Percentiles rank a stretch among this genome's conserved stretches.
Conservation (phyloP, 2,329 filamentous ascomycete species). For the Xylariaceae sp. region DNA sequence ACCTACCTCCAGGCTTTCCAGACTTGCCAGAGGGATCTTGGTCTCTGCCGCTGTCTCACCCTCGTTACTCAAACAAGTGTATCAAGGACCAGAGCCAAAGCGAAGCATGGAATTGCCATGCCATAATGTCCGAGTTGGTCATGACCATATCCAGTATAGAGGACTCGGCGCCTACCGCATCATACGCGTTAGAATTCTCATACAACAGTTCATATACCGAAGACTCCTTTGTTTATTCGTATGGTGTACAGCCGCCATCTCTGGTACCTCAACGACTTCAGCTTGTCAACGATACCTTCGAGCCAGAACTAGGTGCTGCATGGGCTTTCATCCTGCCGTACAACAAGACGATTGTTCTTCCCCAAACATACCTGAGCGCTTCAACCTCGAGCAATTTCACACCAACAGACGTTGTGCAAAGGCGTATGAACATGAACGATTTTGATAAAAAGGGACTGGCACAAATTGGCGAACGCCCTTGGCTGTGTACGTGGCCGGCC, state of each 20-base stretch:
- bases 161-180: slow-evolving; percentile 27
- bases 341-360: slow-evolving; percentile 53
- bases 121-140: slow-evolving; percentile 42
- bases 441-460: slow-evolving; percentile 38
- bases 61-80: slow-evolving; percentile 49
- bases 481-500: slow-evolving; percentile 55
- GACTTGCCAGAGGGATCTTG: slow-evolving; percentile 52
- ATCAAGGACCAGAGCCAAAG: slow-evolving; percentile 50
- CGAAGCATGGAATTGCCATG: slow-evolving; percentile 59
- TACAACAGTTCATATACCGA: slow-evolving; percentile 36
- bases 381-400: slow-evolving; percentile 4
- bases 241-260: slow-evolving; percentile 50
- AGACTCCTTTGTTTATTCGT: slow-evolving; percentile 39
- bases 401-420: slow-evolving; percentile 18
- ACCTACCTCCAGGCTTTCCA: slow-evolving; percentile 46
- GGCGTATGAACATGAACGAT: slow-evolving; percentile 29
- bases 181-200: slow-evolving; percentile 41
- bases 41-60: slow-evolving; percentile 48
- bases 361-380: slow-evolving; percentile 36
- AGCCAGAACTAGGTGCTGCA: slow-evolving; percentile 46
- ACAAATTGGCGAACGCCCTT: slow-evolving; percentile 47
- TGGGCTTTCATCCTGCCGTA: slow-evolving; percentile 50
- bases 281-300: slow-evolving; percentile 49
- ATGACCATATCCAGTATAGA: slow-evolving; percentile 37
- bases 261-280: slow-evolving; percentile 38